Evolutionary conservation across 1,139 yeast species (phyloP).

Genomic region (Zygoascus sp.): DNA sequence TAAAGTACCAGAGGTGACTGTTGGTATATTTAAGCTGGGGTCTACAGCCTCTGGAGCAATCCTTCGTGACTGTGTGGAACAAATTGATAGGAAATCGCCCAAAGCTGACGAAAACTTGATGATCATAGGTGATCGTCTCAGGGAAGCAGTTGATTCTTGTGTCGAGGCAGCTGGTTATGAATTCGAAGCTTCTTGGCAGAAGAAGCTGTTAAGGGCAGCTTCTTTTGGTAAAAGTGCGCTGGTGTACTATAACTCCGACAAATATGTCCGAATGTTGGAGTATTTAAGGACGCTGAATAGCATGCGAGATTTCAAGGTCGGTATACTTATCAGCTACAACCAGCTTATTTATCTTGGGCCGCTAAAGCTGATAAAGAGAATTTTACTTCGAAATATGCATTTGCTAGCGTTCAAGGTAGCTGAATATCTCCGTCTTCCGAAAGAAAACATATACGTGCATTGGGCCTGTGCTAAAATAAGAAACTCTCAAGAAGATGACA

Average conservation of each 20-base stretch:
- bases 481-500: constrained; percentile 54
- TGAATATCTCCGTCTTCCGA: constrained; percentile 48
- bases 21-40: constrained; percentile 72
- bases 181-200: constrained; percentile 73
- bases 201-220: constrained; percentile 72
- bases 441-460: constrained; percentile 56
- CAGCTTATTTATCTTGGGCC: constrained; percentile 43
- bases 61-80: constrained; percentile 74
- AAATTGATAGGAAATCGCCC: constrained; percentile 65
- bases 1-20: constrained; percentile 56
- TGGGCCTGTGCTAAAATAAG: constrained; percentile 81
- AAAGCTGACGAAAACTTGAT: constrained; percentile 78
- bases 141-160: constrained; percentile 65
- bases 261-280: constrained; percentile 58
- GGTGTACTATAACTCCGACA: constrained; percentile 51
- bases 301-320: constrained; percentile 58
- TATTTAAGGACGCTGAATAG: constrained; percentile 65
- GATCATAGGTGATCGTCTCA: constrained; percentile 47
- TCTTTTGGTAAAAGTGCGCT: constrained; percentile 77
- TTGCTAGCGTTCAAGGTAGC: constrained; percentile 61
- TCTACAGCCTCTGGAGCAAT: constrained; percentile 81
- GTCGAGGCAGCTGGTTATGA: constrained; percentile 74
- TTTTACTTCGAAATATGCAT: constrained; percentile 59
- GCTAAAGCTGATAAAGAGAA: constrained; percentile 50
- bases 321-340: constrained; percentile 58